A percentile compares a stretch with the other conserved stretches of the same genome.
phyloP scores from a whole-genome alignment of 2,329 filamentous ascomycete genomes.

The Sclerotinia spermophila region DNA sequence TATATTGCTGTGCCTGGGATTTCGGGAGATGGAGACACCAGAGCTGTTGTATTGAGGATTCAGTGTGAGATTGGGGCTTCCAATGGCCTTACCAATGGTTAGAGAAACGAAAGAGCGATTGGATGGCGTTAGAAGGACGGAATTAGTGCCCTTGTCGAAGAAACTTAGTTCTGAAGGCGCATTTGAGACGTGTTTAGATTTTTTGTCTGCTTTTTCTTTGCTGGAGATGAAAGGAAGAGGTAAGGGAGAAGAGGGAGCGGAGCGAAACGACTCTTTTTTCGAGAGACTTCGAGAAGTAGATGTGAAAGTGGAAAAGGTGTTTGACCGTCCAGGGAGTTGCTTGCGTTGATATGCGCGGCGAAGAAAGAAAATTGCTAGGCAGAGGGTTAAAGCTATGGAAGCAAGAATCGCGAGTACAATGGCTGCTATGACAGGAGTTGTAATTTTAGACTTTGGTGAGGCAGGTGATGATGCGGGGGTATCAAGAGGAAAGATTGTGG shows the following conservation, averaged over 20 bases:
- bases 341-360: neutral
- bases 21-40: neutral
- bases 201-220: conserved; percentile 9
- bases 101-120: conserved; percentile 4
- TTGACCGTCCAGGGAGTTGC: neutral
- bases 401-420: conserved; percentile 14
- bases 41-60: neutral
- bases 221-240: neutral
- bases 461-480: neutral
- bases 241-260: neutral
- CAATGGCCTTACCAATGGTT: conserved; percentile 12
- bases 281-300: conserved; percentile 9
- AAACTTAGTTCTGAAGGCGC: conserved; percentile 11
- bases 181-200: neutral
- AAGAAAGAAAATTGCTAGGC: conserved; percentile 6
- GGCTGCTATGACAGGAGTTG: neutral
- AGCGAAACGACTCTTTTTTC: neutral
- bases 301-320: conserved; percentile 3
- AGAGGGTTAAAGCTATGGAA: conserved; percentile 15
- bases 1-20: neutral
- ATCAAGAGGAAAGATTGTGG: conserved; percentile 23
- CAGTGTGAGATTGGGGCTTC: neutral
- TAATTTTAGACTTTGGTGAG: neutral
- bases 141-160: conserved; percentile 16
- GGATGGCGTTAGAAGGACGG: conserved; percentile 10